phyloP scores from a whole-genome alignment of 2,329 filamentous ascomycete genomes.

The Albifimbria verrucaria region DNA sequence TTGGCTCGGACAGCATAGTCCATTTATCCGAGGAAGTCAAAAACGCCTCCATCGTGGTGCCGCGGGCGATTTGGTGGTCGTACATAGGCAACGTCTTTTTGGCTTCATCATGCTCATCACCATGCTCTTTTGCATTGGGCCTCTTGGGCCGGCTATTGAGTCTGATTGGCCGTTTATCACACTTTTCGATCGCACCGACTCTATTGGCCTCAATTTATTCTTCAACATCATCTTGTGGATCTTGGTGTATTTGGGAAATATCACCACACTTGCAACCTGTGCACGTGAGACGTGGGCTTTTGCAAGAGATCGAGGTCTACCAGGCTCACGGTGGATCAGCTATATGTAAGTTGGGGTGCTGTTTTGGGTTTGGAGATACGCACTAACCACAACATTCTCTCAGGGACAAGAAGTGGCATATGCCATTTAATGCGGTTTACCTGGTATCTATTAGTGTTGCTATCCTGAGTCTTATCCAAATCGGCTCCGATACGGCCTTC shows the following conservation, averaged over 20 bases:
- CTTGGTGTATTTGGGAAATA: constrained; percentile 1
- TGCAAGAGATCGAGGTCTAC: background rate
- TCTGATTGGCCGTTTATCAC: constrained; percentile 24
- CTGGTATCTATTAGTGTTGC: constrained; percentile 22
- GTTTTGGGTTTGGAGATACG: background rate
- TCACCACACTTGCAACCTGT: constrained; percentile 1
- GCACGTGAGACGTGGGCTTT: constrained; percentile 2
- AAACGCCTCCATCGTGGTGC: constrained; percentile 14
- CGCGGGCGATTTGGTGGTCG: constrained; percentile 12
- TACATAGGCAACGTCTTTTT: constrained; percentile 15
- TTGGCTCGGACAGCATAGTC: constrained; percentile 12
- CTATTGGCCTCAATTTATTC: constrained; percentile 4
- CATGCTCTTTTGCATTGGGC: constrained; percentile 16
- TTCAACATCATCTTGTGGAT: constrained; percentile 7
- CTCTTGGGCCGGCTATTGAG: constrained; percentile 7
- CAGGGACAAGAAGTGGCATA: constrained; percentile 14
- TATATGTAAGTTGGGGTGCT: background rate
- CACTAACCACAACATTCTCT: background rate
- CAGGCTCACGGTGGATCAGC: background rate
- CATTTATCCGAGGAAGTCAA: constrained; percentile 16
- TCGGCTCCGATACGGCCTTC: constrained; percentile 29
- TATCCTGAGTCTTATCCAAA: constrained; percentile 28
- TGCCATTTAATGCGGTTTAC: constrained; percentile 29
- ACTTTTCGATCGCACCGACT: constrained; percentile 13
- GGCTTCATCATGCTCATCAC: constrained; percentile 18